A percentile compares a stretch with the other conserved stretches of the same genome.
These are phyloP conservation scores for Scenedesmus sp. DNA, from an alignment of 163 green algal genomes.

Conservation along the genomic window DNA sequence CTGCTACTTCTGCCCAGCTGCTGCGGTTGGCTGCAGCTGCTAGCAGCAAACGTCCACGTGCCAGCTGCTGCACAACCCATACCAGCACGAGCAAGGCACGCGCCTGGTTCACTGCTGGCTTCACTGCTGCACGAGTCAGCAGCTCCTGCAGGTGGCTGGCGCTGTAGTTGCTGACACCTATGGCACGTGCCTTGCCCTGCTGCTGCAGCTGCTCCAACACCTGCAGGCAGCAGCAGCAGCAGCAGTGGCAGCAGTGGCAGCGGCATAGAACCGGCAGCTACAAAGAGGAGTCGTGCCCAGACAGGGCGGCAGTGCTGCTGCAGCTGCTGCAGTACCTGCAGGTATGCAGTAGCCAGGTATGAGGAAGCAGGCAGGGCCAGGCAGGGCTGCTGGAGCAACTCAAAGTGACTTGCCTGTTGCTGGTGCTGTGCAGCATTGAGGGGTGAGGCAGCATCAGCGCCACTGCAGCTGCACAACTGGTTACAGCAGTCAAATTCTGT, in stretches of 20 bases:
- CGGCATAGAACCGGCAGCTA: no score
- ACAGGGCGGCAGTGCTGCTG: not conserved
- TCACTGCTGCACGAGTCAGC: constrained; percentile 62
- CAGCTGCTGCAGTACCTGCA: constrained; percentile 44
- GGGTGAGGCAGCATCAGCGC: no score
- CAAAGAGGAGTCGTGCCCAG: no score
- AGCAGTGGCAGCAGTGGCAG: not conserved
- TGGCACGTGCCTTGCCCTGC: constrained; percentile 69
- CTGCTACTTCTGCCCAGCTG: no score
- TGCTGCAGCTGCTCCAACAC: constrained; percentile 54
- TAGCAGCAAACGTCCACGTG: no score
- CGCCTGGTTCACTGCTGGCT: constrained; percentile 76
- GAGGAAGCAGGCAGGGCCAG: no score
- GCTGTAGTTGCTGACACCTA: constrained; percentile 87
- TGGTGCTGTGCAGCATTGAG: no score
- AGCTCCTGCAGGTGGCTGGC: constrained; percentile 77
- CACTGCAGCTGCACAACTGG: not conserved
- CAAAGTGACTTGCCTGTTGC: no score
- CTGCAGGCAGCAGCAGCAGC: constrained; percentile 15
- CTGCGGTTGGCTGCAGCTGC: no score
- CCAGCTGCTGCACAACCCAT: not conserved
- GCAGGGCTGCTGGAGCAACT: no score
- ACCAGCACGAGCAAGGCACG: no score
- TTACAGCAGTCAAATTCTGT: no score
- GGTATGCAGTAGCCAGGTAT: not conserved